Evolutionary conservation across 2,329 filamentous ascomycete genomes (phyloP), one percentile per base, ranked within the genome.

Genomic region (Knufia fluminis): DNA sequence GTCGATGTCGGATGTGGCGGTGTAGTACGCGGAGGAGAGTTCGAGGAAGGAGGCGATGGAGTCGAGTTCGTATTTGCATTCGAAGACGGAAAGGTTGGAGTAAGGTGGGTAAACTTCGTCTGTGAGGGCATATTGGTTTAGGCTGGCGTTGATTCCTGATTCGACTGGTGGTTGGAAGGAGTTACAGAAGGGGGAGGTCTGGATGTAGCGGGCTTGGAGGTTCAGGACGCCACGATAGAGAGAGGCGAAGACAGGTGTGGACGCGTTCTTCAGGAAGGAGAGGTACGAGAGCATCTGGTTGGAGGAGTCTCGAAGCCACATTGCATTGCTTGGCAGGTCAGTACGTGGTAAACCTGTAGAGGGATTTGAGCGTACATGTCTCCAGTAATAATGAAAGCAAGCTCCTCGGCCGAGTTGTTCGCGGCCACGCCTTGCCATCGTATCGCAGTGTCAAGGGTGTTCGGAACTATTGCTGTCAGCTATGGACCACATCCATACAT

Each of bases 281-380:
- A 86, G 66, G 58, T 86, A 83, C 24, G 80, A 82, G 58, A 86
- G 82, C 65, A 87, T 75, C 63, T 87, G 83, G 59, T 85, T 85
- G 14, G 82, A 78, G 10, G 69, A 72, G 56, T 76, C 73, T 12
- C 73, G 64, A 41, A 76, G 60, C 73, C 73, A 76, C 73, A 76
- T 76, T 3, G 73, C 73, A 52, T 75, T 72, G 61, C 35, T 38
- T 28, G 26, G 26, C 12, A 6, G 26, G 26, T 28, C 26, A 28
- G 26, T 28, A 28, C 12, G 26, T 6, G 26, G 6, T 12, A 12
- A 12, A 28, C 6, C 26, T 28, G 26, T 28, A 16, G 35, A n/a
- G n/a, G 6, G 4, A 4, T 7, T 38, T 6, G n/a, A 38, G n/a
- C 35, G n/a, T 38, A 38, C 35, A 57, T 58, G 41, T 59, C 57